Evolutionary conservation across 495 filamentous ascomycete species (phyloP), one percentile per base, ranked within the genome.

Genomic region (Pseudoneurospora amorphoporcata): DNA sequence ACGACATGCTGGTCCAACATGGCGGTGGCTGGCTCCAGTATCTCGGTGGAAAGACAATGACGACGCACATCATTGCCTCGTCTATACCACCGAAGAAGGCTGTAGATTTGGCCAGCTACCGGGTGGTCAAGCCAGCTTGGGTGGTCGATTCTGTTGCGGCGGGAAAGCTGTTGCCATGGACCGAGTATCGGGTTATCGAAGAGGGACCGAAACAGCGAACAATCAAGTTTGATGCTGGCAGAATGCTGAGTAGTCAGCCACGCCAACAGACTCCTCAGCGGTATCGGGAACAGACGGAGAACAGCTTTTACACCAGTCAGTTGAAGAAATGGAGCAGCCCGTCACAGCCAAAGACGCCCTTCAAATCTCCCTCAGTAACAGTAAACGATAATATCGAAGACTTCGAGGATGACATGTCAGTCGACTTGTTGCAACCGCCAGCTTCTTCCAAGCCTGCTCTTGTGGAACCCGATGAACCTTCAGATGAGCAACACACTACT

Each of bases 71-170:
- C 76, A 94, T 99, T 77, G 94, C 95, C 6, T 93, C 92, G 65
- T 90, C 89, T 70, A 85, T 99, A 41, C 95, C 95, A 3, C 92
- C 92, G 0, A 98, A 97, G 84, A 99, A 99, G 78, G 87, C 88
- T 39, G 88, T 92, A 40, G 95, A 98, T 73, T 97, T 96, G 74
- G 84, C 82, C 29, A 88, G 87, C 71, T 98, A 97, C 77, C 89
- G 93, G 39, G 92, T 99, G 35, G 95, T 97, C 74, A 97, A 94
- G 81, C 95, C 95, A n/a, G 91, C 94, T 69, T 99, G 95, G 95
- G 87, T 98, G 3, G 90, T 92, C 10, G 95, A 98, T 73, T 96
- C 94, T 77, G 87, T 98, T 71, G 85, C 88, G 68, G 92, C 90
- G 6, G 93, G 94, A 2, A 90, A 87, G 70, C 76, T 98, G 58